Evolutionary conservation across 2,329 filamentous ascomycete genomes (phyloP).

Genomic region (Fulvia fulva): DNA sequence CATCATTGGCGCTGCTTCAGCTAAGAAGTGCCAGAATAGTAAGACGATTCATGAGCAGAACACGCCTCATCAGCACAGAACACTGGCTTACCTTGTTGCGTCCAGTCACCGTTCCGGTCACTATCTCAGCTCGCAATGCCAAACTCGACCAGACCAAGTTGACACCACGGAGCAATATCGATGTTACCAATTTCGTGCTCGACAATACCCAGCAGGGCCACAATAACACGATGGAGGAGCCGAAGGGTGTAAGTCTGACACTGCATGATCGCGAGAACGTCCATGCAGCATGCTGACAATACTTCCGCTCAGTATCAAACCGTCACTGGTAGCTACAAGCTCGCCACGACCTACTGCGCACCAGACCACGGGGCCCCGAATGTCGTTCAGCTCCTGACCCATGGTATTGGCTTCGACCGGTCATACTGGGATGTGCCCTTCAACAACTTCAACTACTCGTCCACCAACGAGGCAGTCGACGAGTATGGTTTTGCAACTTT

Average conservation of each 20-base stretch:
- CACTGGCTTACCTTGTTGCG: slow-evolving; percentile 16
- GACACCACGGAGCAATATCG: slow-evolving; percentile 46
- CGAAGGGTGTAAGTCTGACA: slow-evolving; percentile 40
- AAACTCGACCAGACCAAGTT: slow-evolving; percentile 51
- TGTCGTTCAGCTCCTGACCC: slow-evolving; percentile 48
- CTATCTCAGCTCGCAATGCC: slow-evolving; percentile 52
- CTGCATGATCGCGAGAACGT: not conserved
- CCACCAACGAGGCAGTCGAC: slow-evolving; percentile 54
- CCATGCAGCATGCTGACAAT: not conserved
- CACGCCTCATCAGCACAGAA: not conserved
- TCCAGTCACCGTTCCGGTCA: slow-evolving; percentile 55
- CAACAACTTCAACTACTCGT: slow-evolving; percentile 58
- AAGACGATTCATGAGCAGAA: not conserved
- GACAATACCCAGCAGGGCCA: slow-evolving; percentile 47
- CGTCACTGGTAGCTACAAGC: slow-evolving; percentile 52
- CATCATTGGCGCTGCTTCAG: slow-evolving; percentile 24
- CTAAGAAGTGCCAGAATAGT: slow-evolving; percentile 10
- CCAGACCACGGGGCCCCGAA: slow-evolving; percentile 45
- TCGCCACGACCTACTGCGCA: slow-evolving; percentile 59
- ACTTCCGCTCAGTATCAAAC: slow-evolving; percentile 42
- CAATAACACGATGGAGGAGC: slow-evolving; percentile 46
- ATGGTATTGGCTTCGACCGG: slow-evolving; percentile 55
- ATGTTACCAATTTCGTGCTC: slow-evolving; percentile 55
- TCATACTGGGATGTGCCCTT: slow-evolving; percentile 61
- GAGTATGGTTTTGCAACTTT: slow-evolving; percentile 57